Evolutionary conservation across 1,284 basidiomycete genomes (phyloP), one percentile per base, ranked within the genome.

Genomic region (Pseudozyma flocculosa): DNA sequence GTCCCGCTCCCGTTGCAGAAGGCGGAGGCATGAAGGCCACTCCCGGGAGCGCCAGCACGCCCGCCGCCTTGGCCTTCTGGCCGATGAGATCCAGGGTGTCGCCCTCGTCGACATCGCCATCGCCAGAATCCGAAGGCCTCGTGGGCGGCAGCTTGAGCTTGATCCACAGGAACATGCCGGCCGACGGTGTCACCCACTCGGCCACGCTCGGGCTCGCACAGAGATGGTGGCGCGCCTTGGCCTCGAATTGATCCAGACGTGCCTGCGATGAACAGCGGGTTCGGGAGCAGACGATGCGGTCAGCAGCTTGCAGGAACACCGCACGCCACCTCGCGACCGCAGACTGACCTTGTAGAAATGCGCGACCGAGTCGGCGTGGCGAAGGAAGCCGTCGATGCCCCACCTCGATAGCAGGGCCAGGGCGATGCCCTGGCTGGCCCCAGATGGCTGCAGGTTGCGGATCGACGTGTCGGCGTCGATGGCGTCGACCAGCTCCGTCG

Each of bases 31-130:
- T 61, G 55, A 79, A 79, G 0, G 91, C 91, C 0, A 64, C 54
- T 9, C 80, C 80, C 0, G 93, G 93, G 3, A 96, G 84, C 10
- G 89, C 91, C n/a, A 97, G 84, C 1, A 97, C 89, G 24, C 90
- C 90, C 45, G 86, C 85, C 48, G 86, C 85, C 45, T 89, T 82
- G 3, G 92, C 92, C 67, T 87, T 87, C 21, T 84, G 86, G 48
- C 84, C 82, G 69, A 96, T 90, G 40, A 95, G 73, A 17, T 82
- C 80, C 68, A 85, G 85, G 2, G 88, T 89, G 78, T 96, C 91
- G 24, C 83, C 85, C 23, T 50, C 51, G 26, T 11, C 26, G 11
- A 34, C 48, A 17, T 19, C 37, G 37, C 37, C 37, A 8, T 17
- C 37, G 15, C 17, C 26, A 5, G 5, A 11, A 29, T 11, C 26